Evolutionary conservation across 202 grass and related monocot species (phyloP), one percentile per base, ranked within the genome.

Genomic region (Digitaria exilis): DNA sequence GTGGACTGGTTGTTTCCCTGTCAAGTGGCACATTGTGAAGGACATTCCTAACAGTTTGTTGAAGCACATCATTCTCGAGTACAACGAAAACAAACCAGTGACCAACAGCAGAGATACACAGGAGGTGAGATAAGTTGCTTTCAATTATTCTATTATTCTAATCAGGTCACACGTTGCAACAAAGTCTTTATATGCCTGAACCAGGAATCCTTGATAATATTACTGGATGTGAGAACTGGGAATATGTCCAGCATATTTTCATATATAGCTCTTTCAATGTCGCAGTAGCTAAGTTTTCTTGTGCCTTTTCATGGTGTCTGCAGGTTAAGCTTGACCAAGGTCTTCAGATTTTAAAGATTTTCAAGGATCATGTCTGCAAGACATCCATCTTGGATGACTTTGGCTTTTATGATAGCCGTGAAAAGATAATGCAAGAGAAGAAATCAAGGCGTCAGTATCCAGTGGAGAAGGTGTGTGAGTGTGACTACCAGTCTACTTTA

Each of bases 1-100:
- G 77, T 96, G 94, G 94, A 91, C 81, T 52, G 94, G 94, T 31
- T 93, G 91, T 80, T 96, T 96, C 64, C 88, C 93, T 25, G 76
- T 96, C 66, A 89, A 86, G 69, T 96, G 94, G 90, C 94, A 96
- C 71, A 91, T 96, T 70, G 82, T 96, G 28, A 96, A 93, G 84
- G 94, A 96, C 35, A 78, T 93, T 50, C 88, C 93, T 25, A 96
- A 96, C 81, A 83, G 55, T 32, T 76, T 72, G 26, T 77, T 93
- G 69, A 92, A 87, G 73, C 86, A 91, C 82, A 96, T 96, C 51
- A 87, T 73, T 79, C 93, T 96, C 59, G 86, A 91, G 77, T 85
- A 93, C 48, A 96, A 96, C 67, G 93, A 93, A 25, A 96, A 96
- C 88, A 93, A 93, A 58, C 85, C 84, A 22, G 90, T 96, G 18